Evolutionary conservation across 805 yeast species (phyloP).

Genomic region (Spencermartinsiella europaea): DNA sequence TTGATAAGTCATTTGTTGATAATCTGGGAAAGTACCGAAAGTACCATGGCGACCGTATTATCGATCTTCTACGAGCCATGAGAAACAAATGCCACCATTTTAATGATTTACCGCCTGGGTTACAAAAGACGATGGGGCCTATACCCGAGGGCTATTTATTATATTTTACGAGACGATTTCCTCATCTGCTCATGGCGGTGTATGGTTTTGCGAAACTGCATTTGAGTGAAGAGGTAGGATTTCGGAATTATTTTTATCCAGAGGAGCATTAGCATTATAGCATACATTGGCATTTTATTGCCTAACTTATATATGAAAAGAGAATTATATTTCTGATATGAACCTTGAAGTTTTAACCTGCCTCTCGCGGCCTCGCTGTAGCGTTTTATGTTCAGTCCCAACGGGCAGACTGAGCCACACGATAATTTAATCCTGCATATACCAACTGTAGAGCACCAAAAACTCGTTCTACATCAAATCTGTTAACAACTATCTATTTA

Average conservation of each 20-base stretch:
- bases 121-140: slow-evolving; percentile 65
- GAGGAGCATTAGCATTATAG: slow-evolving; percentile 3
- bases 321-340: too few species aligned
- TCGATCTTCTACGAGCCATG: slow-evolving; percentile 84
- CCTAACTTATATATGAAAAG: not conserved
- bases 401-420: too few species aligned
- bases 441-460: too few species aligned
- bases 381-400: too few species aligned
- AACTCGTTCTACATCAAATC: too few species aligned
- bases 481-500: not conserved
- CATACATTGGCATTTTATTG: not conserved
- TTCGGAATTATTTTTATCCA: slow-evolving; percentile 39
- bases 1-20: slow-evolving; percentile 69
- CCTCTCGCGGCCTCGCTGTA: too few species aligned
- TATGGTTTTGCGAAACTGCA: slow-evolving; percentile 57
- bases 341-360: too few species aligned
- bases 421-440: too few species aligned
- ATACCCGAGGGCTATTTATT: slow-evolving; percentile 79
- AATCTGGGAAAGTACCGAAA: slow-evolving; percentile 89
- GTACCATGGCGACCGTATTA: slow-evolving; percentile 68
- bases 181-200: slow-evolving; percentile 68
- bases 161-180: slow-evolving; percentile 73
- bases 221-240: slow-evolving; percentile 58
- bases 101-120: slow-evolving; percentile 72
- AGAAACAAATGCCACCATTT: slow-evolving; percentile 93